Conservation (phyloP, 495 filamentous ascomycete species). For the Penicillium diatomitis region DNA sequence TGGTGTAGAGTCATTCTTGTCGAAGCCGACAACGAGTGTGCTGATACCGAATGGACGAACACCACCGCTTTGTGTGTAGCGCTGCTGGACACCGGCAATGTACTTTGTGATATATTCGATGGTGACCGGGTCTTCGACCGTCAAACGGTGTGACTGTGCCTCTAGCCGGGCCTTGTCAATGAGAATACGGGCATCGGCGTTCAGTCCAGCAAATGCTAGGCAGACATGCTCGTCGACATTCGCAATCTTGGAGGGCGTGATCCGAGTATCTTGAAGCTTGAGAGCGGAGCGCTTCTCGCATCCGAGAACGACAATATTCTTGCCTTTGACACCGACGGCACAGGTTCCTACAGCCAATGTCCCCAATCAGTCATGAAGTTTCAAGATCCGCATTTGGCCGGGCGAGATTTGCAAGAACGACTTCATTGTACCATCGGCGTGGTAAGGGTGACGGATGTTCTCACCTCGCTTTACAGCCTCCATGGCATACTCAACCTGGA, state of each 20-base stretch:
- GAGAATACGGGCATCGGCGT: slow-evolving; percentile 93
- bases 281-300: slow-evolving; percentile 98
- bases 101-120: slow-evolving; percentile 99
- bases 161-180: slow-evolving; percentile 96
- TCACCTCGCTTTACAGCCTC: slow-evolving; percentile 97
- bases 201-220: slow-evolving; percentile 92
- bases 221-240: slow-evolving; percentile 90
- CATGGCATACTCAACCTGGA: slow-evolving; percentile 98
- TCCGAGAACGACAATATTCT: slow-evolving; percentile 86
- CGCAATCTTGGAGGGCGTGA: slow-evolving; percentile 96
- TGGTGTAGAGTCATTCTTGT: slow-evolving; percentile 77
- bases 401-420: neutral
- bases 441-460: slow-evolving; percentile 3
- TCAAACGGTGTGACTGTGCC: slow-evolving; percentile 93
- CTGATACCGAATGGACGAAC: slow-evolving; percentile 96
- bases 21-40: slow-evolving; percentile 94
- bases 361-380: no score
- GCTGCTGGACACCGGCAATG: slow-evolving; percentile 92
- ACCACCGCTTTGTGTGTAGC: slow-evolving; percentile 96
- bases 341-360: slow-evolving; percentile 62
- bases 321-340: slow-evolving; percentile 94
- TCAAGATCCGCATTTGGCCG: no score
- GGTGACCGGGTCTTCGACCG: slow-evolving; percentile 93
- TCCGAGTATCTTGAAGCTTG: slow-evolving; percentile 98
- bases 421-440: neutral